Evolutionary conservation across 75 land plant genomes (phyloP).

Genomic region (Cryptomeria japonica): DNA sequence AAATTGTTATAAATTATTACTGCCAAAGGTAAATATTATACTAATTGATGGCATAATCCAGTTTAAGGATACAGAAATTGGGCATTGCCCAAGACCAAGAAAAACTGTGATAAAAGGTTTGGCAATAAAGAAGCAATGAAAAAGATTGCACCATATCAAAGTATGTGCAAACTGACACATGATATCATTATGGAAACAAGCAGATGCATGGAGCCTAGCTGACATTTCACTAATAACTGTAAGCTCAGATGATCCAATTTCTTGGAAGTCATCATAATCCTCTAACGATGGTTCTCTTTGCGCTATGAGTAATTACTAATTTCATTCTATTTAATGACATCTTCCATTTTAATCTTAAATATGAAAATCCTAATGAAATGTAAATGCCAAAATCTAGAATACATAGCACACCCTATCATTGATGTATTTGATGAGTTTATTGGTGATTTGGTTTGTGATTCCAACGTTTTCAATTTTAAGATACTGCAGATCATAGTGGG

Average conservation of each 20-base stretch:
- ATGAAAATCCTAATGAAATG: background rate
- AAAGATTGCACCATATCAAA: background rate
- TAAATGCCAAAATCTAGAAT: background rate
- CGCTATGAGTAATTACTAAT: background rate
- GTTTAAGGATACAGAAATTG: background rate
- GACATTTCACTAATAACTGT: background rate
- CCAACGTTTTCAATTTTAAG: background rate
- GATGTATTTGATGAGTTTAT: background rate
- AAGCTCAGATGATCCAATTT: background rate
- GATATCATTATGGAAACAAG: background rate
- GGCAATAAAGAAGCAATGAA: background rate
- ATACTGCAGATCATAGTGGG: background rate
- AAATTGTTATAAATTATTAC: too few relatives aligned
- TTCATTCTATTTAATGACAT: background rate
- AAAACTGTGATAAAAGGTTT: background rate
- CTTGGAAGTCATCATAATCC: background rate
- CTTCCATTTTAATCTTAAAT: background rate
- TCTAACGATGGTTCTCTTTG: background rate
- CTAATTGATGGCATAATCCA: background rate
- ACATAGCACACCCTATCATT: background rate
- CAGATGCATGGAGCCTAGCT: background rate
- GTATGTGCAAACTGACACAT: background rate
- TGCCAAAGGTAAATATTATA: background rate
- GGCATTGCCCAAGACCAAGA: background rate
- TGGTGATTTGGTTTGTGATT: background rate